A percentile compares a stretch with the other conserved stretches of the same genome.
These are phyloP conservation scores for Pythium phragmiticola DNA, from an alignment of 352 stramenopile species.

Conservation along the genomic window DNA sequence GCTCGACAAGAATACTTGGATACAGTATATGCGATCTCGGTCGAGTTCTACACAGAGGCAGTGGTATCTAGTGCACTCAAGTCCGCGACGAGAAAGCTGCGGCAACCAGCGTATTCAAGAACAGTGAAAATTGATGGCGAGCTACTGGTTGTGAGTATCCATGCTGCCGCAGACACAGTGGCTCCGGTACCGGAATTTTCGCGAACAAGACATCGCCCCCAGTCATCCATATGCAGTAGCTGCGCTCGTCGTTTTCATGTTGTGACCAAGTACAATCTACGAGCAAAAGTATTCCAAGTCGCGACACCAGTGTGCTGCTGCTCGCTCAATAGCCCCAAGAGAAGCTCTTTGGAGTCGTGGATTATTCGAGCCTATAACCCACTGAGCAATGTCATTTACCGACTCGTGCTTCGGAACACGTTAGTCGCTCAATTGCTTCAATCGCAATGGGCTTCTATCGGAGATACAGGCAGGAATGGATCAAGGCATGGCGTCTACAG, in stretches of 20 bases:
- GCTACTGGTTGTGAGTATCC: constrained; percentile 53
- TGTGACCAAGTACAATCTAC: constrained; percentile 28
- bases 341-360: constrained; percentile 23
- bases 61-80: constrained; percentile 35
- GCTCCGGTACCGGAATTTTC: not conserved
- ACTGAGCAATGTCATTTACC: constrained; percentile 48
- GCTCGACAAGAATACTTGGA: constrained; percentile 34
- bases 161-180: constrained; percentile 37
- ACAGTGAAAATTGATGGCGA: constrained; percentile 59
- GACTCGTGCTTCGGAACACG: constrained; percentile 41
- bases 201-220: not conserved
- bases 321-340: constrained; percentile 25
- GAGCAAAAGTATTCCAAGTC: constrained; percentile 32
- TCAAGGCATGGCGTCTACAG: not conserved
- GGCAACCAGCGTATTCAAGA: constrained; percentile 39
- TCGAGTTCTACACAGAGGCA: constrained; percentile 33
- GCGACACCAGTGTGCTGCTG: constrained; percentile 47
- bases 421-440: constrained; percentile 38
- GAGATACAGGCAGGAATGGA: not conserved
- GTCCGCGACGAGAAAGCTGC: constrained; percentile 33
- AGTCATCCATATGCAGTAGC: constrained; percentile 30
- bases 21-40: constrained; percentile 29
- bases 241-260: constrained; percentile 56
- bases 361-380: constrained; percentile 72
- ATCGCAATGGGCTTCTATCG: not conserved